Evolutionary conservation across 495 filamentous ascomycete genomes (phyloP).

Genomic region (Neurospora hispaniola): DNA sequence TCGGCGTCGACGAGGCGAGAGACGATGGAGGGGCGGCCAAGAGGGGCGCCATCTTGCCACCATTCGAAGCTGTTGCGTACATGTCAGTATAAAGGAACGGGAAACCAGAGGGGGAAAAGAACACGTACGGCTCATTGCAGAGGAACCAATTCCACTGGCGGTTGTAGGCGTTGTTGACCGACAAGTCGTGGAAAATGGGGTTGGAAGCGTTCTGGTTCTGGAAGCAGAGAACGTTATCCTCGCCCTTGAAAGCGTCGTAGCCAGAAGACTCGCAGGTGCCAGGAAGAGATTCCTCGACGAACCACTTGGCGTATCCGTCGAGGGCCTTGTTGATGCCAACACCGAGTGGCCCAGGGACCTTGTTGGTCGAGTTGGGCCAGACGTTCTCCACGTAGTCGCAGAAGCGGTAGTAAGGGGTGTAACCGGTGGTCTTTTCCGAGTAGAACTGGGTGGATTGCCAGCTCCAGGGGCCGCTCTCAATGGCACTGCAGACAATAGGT

Average conservation of each 20-base stretch:
- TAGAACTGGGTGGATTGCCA: conserved; percentile 44
- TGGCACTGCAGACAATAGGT: conserved; percentile 16
- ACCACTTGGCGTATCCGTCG: conserved; percentile 37
- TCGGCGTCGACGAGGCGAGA: conserved; percentile 44
- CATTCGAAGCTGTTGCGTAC: conserved; percentile 13
- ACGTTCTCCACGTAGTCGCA: conserved; percentile 27
- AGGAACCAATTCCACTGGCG: conserved; percentile 57
- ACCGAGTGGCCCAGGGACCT: conserved; percentile 15
- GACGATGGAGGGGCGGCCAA: conserved; percentile 32
- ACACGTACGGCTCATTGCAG: conserved; percentile 48
- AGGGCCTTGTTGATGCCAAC: conserved; percentile 21
- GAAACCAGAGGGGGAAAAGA: too few species aligned
- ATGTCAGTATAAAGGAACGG: too few species aligned
- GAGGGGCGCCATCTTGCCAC: conserved; percentile 41
- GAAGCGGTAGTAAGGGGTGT: conserved; percentile 20
- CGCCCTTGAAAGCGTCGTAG: conserved; percentile 39
- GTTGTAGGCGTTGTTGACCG: conserved; percentile 39
- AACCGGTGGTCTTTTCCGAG: conserved; percentile 16
- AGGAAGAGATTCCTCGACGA: conserved; percentile 36
- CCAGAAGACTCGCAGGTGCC: conserved; percentile 17
- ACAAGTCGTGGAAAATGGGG: conserved; percentile 45
- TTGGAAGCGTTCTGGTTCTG: conserved; percentile 47
- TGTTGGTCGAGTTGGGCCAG: conserved; percentile 18
- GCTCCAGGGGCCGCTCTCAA: conserved; percentile 45
- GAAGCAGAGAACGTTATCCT: conserved; percentile 41